Evolutionary conservation across 495 filamentous ascomycete genomes (phyloP).

Genomic region (Tuber brumale): DNA sequence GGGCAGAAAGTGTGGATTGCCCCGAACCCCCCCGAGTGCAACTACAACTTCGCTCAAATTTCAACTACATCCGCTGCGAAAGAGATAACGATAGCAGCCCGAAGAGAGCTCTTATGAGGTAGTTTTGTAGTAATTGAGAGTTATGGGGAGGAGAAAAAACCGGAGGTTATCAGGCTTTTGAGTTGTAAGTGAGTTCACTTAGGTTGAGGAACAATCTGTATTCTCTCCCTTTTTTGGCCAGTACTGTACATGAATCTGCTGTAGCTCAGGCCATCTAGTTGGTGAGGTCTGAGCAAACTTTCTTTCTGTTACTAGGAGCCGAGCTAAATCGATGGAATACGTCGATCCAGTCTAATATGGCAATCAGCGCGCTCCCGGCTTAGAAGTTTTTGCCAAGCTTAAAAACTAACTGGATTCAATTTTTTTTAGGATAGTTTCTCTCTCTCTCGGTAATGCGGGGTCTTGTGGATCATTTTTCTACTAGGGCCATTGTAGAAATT

Average conservation of each 20-base stretch:
- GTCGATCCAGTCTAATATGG: background rate
- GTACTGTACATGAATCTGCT: background rate
- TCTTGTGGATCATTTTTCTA: background rate
- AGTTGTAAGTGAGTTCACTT: background rate
- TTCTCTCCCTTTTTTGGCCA: background rate
- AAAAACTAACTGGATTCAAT: background rate
- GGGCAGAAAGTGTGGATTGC: background rate
- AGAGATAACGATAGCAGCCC: background rate
- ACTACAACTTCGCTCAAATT: background rate
- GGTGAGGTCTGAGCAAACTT: background rate
- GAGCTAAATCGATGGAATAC: background rate
- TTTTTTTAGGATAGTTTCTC: background rate
- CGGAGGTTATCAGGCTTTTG: background rate
- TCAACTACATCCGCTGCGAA: background rate
- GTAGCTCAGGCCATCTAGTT: background rate
- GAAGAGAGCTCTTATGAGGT: background rate
- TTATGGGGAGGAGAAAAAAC: background rate
- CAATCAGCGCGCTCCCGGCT: background rate
- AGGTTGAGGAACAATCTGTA: background rate
- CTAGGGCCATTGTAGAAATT: background rate
- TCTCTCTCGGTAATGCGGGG: background rate
- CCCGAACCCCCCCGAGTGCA: background rate
- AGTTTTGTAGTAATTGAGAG: background rate
- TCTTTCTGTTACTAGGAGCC: background rate
- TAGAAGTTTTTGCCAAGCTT: background rate